Evolutionary conservation across 2,329 filamentous ascomycete species (phyloP), one percentile per base, ranked within the genome.

Genomic region (Trichoderma afroharzianum): DNA sequence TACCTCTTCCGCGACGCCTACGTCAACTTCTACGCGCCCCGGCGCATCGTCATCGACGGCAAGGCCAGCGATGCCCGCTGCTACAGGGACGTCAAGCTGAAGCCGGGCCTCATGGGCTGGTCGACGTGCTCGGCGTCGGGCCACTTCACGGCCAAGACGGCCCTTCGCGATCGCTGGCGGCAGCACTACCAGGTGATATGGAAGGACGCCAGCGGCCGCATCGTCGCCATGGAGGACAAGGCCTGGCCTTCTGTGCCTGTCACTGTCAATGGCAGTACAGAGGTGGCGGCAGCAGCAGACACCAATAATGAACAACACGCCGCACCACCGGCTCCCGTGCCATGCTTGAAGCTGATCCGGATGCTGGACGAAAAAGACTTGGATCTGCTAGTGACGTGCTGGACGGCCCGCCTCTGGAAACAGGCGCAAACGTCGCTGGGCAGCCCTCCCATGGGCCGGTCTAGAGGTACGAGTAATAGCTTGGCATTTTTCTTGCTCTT

Each of bases 141-240:
- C 1, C 66, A 69, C 39, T 69, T 69, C 30, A 61, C 39, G 39
- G 66, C 66, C 53, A 61, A 61, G 39, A 50, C 47, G 66, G 66
- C 57, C 21, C 24, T 69, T 14, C 26, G 18, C 3, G 66, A 69
- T 69, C 66, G 66, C 28, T 69, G 66, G 66, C 57, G 66, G 28
- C 59, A 69, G 24, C 66, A 39, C n/a, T 30, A 69, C 28, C 66
- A 69, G 57, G 57, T 69, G 36, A 69, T 69, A 18, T 69, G 66
- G 66, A 69, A 69, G 30, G 66, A 69, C 33, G 39, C 61, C 57
- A 53, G 66, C 57, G 66, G 66, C 57, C 55, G 66, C 28, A 69
- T 69, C 57, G 66, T 69, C 26, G 66, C 66, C 66, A 69, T 69
- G 55, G 66, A 69, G 32, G 66, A 69, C 39, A 57, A 57, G n/a